Percentiles rank a stretch among this genome's conserved stretches.
These are phyloP conservation scores for Biancaea sappan DNA, from an alignment of 306 rosid species.

Conservation along the genomic window DNA sequence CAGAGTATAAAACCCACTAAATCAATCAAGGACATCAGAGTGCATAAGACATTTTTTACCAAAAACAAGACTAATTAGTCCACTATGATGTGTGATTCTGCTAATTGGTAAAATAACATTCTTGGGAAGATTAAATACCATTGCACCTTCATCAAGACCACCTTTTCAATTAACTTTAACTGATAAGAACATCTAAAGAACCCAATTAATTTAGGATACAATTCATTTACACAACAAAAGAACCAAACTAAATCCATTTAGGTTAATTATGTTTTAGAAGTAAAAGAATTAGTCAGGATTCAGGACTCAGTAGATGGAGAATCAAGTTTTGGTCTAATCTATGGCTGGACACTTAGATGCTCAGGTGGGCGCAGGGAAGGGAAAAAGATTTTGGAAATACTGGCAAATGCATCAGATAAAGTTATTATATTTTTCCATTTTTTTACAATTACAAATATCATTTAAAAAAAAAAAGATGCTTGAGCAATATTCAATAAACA, in stretches of 20 bases:
- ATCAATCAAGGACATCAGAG: not conserved
- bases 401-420: not conserved
- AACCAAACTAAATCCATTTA: not conserved
- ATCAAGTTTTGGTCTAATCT: not conserved
- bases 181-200: slow-evolving; percentile 2
- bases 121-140: slow-evolving; percentile 1
- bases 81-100: not conserved
- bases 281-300: not conserved
- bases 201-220: not conserved
- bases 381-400: not conserved
- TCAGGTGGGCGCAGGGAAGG: not conserved
- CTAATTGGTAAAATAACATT: not conserved
- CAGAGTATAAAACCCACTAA: not conserved
- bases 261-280: not conserved
- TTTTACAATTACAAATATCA: slow-evolving; percentile 9
- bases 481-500: not conserved
- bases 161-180: not conserved
- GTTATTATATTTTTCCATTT: not conserved
- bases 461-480: not conserved
- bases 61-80: not conserved
- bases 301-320: too few relatives aligned
- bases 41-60: not conserved
- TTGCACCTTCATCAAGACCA: not conserved
- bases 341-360: not conserved
- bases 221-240: not conserved